Conservation (phyloP, 345 rosid genomes). For the Anacardium occidentale region DNA sequence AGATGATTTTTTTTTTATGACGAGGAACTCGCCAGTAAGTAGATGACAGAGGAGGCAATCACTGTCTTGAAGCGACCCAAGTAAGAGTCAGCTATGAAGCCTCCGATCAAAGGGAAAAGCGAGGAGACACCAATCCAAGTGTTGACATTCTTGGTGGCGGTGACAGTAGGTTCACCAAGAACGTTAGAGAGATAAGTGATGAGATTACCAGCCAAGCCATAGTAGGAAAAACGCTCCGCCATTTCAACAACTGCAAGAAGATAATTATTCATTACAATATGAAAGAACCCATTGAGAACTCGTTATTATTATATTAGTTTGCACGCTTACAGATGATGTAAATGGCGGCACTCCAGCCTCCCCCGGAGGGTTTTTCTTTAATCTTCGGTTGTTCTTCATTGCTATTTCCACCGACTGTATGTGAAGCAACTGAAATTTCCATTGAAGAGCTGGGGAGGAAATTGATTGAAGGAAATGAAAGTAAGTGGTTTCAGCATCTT, state of each 20-base stretch:
- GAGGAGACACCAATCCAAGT: conserved; percentile 80
- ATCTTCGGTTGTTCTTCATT: not conserved
- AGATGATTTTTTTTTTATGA: not conserved
- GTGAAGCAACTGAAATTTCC: conserved; percentile 28
- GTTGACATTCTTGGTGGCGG: conserved; percentile 69
- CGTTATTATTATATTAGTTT: not conserved
- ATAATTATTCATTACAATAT: no score
- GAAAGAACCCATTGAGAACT: no score
- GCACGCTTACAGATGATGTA: conserved; percentile 69
- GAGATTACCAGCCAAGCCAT: conserved; percentile 75
- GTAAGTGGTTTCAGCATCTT: not conserved
- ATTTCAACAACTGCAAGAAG: conserved; percentile 66
- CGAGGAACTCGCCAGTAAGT: conserved; percentile 39
- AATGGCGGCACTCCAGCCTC: conserved; percentile 91
- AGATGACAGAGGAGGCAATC: conserved; percentile 55
- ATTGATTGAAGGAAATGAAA: not conserved
- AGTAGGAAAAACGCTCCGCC: conserved; percentile 77
- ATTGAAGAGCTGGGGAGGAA: not conserved
- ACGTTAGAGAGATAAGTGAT: conserved; percentile 67
- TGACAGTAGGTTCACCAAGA: conserved; percentile 49
- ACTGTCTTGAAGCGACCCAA: conserved; percentile 90
- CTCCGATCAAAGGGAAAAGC: conserved; percentile 76
- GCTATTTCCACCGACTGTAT: conserved; percentile 22
- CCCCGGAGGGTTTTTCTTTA: conserved; percentile 25
- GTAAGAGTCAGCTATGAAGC: conserved; percentile 71